Conservation (phyloP, 148 eudicot species). For the Vaccinium macrocarpon region DNA sequence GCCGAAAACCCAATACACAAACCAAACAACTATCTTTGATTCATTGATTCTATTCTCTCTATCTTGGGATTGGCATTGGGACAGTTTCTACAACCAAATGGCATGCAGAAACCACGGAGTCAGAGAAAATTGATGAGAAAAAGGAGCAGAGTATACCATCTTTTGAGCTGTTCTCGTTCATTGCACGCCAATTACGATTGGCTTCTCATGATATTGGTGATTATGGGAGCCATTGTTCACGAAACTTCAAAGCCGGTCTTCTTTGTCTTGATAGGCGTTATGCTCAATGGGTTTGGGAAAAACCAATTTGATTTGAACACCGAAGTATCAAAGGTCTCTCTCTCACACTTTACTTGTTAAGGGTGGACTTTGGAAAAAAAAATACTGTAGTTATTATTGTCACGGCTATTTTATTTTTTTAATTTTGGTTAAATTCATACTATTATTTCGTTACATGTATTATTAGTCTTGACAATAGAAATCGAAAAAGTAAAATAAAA, state of each 20-base stretch:
- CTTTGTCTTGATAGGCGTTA: neutral
- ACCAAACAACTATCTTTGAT: neutral
- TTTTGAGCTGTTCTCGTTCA: neutral
- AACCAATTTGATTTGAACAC: too few relatives aligned
- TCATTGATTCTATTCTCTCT: neutral
- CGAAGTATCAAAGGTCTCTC: too few relatives aligned
- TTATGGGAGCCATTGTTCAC: neutral
- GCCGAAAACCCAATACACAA: too few relatives aligned
- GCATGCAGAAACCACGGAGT: neutral
- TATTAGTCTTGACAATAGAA: too few relatives aligned
- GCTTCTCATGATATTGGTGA: neutral
- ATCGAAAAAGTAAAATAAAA: too few relatives aligned
- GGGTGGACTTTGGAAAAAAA: too few relatives aligned
- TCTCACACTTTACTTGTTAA: too few relatives aligned
- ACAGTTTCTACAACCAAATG: neutral
- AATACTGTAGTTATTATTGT: too few relatives aligned
- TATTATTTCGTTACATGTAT: too few relatives aligned
- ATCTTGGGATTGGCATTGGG: neutral
- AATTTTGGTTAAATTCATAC: too few relatives aligned
- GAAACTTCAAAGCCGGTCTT: neutral
- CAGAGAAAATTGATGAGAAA: neutral
- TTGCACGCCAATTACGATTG: neutral
- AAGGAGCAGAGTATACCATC: neutral
- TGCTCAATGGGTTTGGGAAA: too few relatives aligned
- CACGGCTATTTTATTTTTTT: too few relatives aligned